Evolutionary conservation across 2,329 filamentous ascomycete genomes (phyloP), one percentile per base, ranked within the genome.

Genomic region (Pseudocercospora fuligena): DNA sequence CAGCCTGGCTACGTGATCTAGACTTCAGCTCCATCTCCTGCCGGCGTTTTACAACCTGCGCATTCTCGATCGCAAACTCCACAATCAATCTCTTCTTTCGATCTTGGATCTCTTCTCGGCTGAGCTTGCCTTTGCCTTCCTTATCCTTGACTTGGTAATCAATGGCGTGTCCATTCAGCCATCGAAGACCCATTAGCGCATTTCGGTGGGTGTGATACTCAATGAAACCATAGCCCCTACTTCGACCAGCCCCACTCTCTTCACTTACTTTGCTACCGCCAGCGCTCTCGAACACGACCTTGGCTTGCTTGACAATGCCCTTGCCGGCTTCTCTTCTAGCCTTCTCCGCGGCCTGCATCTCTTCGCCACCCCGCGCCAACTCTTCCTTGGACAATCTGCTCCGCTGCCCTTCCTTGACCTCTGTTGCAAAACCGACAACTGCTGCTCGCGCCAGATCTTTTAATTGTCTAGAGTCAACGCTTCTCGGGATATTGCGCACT

Each of bases 51-150:
- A 99, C 90, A 0, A 99, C 95, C 75, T 97, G 94, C 0, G 93
- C 94, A 74, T 99, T 99, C 81, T 99, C 95, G 78, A 99, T 97
- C 21, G 95, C 93, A 78, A 99, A 99, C 79, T 99, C 96, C 43
- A 94, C 94, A 76, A 99, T 93, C 60, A 99, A 82, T 12, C 95
- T 87, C 80, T 95, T 94, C 78, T 93, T 94, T 81, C 91, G 92
- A 70, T 95, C 93, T 61, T 86, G 79, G n/a, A 82, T 63, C 5
- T 82, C 82, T 59, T 84, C 83, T 68, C 76, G 73, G 61, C 72
- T 74, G 54, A 69, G 68, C 65, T 75, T 73, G 67, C 76, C 76
- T 70, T 80, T 82, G 21, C 76, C 77, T 65, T 75, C 75, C 69
- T 85, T 87, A 25, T 79, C 77, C 61, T 81, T 78, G 46, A 84